Evolutionary conservation across 2,329 filamentous ascomycete genomes (phyloP), one percentile per base, ranked within the genome.

Genomic region (Thermothelomyces thermophilus): DNA sequence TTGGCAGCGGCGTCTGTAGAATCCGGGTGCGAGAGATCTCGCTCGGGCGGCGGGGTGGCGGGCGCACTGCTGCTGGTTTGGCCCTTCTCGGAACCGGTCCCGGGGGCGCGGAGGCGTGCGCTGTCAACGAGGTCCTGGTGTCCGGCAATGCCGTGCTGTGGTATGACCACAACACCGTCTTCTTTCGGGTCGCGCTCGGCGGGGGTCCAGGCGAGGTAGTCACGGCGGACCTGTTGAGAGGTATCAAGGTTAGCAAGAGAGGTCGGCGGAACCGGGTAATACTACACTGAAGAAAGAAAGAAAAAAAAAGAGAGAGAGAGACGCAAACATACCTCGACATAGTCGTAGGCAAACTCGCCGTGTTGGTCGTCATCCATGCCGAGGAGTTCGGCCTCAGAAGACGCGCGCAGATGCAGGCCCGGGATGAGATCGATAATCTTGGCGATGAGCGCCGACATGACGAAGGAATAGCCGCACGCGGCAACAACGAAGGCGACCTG

Each of bases 321-420:
- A 13, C 35, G 14, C 3, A 37, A 22, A 54, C 58, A 42, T 60
- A 63, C 86, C 76, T 93, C 87, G 58, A 93, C 87, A 67, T 91
- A 93, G 67, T 93, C 87, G 73, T 91, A 91, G 11, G 87, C 87
- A 65, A 91, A 93, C 70, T 93, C 87, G 68, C 87, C 87, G 60
- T 91, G 86, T 71, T 93, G 87, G 70, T 91, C 87, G 64, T 91
- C 87, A 63, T 93, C 87, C 86, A 91, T 90, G 59, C 87, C 87
- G 50, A 91, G 80, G 11, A 91, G 80, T 69, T 93, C 87, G 20
- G 87, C 87, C 68, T 90, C 84, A 63, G 90, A 86, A 22, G 80
- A 84, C 8, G 87, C 86, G 51, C 87, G 86, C 40, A 93, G 84
- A 66, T 89, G 80, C 17, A 93, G 78, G 41, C 87, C 87, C 22